Conservation (phyloP, 1,284 basidiomycete genomes). For the Ceratobasidium sp. region DNA sequence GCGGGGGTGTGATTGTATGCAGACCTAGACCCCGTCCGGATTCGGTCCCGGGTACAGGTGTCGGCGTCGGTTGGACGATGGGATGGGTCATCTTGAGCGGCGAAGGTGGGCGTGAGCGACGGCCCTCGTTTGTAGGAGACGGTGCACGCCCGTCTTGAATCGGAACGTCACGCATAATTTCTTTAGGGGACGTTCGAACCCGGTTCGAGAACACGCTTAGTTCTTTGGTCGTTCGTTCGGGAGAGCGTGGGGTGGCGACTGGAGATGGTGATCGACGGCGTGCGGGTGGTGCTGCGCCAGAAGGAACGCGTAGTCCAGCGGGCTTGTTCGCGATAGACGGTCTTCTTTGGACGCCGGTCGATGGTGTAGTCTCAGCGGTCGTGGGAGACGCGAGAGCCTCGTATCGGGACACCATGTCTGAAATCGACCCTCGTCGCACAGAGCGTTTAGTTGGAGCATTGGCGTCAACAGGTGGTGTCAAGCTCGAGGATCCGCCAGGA, state of each 20-base stretch:
- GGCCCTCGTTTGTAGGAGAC: neutral
- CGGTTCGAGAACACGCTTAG: slow-evolving; percentile 39
- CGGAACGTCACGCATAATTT: slow-evolving; percentile 40
- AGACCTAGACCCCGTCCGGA: neutral
- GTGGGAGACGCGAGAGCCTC: slow-evolving; percentile 62
- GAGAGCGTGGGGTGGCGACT: slow-evolving; percentile 1
- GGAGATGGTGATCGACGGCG: slow-evolving; percentile 37
- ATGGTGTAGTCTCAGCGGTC: slow-evolving; percentile 34
- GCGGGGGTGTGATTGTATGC: slow-evolving; percentile 42
- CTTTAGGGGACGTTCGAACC: slow-evolving; percentile 28
- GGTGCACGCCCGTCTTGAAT: slow-evolving; percentile 34
- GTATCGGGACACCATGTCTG: slow-evolving; percentile 84
- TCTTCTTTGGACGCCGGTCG: slow-evolving; percentile 48
- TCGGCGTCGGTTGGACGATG: slow-evolving; percentile 9
- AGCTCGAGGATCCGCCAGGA: neutral
- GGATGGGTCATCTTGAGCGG: slow-evolving; percentile 33
- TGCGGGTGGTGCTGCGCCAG: slow-evolving; percentile 56
- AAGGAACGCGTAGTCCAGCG: slow-evolving; percentile 50
- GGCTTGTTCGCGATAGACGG: slow-evolving; percentile 60
- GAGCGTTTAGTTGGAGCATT: slow-evolving; percentile 30
- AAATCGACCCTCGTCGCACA: slow-evolving; percentile 76
- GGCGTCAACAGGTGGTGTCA: slow-evolving; percentile 27
- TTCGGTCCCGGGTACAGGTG: neutral
- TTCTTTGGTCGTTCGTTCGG: slow-evolving; percentile 8
- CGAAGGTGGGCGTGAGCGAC: slow-evolving; percentile 27